These are phyloP conservation scores for Prunus kanzakura DNA, from an alignment of 306 rosid species.

Conservation along the genomic window DNA sequence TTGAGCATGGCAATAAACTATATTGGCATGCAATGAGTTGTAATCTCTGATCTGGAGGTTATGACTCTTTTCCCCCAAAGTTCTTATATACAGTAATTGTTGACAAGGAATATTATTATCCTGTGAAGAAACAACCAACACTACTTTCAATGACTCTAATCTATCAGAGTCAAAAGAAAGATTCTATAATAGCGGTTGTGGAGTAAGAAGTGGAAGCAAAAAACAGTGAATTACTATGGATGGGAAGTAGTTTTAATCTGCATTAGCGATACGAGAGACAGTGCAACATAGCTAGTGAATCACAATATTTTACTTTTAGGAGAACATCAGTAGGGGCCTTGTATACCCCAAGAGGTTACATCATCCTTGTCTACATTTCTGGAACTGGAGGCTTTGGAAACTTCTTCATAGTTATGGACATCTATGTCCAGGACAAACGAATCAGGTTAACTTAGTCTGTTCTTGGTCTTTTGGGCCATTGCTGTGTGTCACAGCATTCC, in stretches of 20 bases:
- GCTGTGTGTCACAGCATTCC: not conserved
- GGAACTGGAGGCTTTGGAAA: conserved; percentile 22
- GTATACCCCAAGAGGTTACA: not conserved
- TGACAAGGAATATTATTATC: not conserved
- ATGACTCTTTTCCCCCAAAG: conserved; percentile 9
- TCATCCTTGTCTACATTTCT: not conserved
- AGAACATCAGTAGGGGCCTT: not conserved
- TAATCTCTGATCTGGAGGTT: not conserved
- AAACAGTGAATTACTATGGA: not conserved
- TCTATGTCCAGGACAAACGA: not conserved
- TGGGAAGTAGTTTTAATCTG: not conserved
- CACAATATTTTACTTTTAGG: not conserved
- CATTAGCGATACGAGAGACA: not conserved
- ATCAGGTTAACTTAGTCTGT: not conserved
- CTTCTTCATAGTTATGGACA: not conserved
- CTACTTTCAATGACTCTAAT: not conserved
- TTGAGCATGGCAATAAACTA: conserved; percentile 1
- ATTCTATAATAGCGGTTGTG: not conserved
- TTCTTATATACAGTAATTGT: conserved; percentile 4
- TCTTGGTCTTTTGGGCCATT: not conserved
- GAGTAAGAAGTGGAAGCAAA: not conserved
- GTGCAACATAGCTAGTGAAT: conserved; percentile 12
- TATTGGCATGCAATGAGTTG: conserved; percentile 12
- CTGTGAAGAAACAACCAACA: not conserved
- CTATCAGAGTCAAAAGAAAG: not conserved